phyloP scores from a whole-genome alignment of 2,329 filamentous ascomycete species.

The Metarhizium guizhouense region DNA sequence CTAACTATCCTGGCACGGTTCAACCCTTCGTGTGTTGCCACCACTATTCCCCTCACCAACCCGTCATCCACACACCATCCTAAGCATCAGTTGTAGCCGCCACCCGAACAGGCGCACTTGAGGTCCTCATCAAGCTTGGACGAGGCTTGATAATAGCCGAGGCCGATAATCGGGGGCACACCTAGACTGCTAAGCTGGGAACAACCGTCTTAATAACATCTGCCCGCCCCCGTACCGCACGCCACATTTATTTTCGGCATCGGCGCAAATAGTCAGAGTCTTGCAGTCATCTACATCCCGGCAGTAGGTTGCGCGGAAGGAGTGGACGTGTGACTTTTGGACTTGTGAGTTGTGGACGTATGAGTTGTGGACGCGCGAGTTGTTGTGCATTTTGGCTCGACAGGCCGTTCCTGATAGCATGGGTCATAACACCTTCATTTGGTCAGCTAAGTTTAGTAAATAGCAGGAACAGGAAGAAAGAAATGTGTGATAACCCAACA shows the following conservation, averaged over 20 bases:
- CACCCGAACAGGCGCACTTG: neutral
- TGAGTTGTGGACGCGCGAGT: too few species aligned
- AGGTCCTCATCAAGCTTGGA: neutral
- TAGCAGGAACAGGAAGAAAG: neutral
- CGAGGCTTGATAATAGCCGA: neutral
- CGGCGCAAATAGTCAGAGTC: slow-evolving; percentile 15
- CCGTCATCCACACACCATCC: neutral
- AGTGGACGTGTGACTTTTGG: neutral
- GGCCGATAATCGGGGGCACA: neutral
- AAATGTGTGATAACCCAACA: neutral
- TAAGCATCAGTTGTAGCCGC: neutral
- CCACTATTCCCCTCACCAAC: neutral
- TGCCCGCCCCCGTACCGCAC: slow-evolving; percentile 14
- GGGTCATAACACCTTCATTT: slow-evolving; percentile 20
- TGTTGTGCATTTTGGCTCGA: slow-evolving; percentile 11
- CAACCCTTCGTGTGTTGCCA: neutral
- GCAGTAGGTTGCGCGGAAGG: neutral
- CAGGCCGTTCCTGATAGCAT: slow-evolving; percentile 16
- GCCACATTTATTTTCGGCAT: slow-evolving; percentile 16
- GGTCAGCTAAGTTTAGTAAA: slow-evolving; percentile 1
- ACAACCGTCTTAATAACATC: neutral
- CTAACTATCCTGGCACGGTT: neutral
- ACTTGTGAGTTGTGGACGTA: too few species aligned
- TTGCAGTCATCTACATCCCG: slow-evolving; percentile 12
- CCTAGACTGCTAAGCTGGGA: neutral